These are phyloP conservation scores for Kwoniella shandongensis DNA, from an alignment of 768 basidiomycete species.

Conservation along the genomic window DNA sequence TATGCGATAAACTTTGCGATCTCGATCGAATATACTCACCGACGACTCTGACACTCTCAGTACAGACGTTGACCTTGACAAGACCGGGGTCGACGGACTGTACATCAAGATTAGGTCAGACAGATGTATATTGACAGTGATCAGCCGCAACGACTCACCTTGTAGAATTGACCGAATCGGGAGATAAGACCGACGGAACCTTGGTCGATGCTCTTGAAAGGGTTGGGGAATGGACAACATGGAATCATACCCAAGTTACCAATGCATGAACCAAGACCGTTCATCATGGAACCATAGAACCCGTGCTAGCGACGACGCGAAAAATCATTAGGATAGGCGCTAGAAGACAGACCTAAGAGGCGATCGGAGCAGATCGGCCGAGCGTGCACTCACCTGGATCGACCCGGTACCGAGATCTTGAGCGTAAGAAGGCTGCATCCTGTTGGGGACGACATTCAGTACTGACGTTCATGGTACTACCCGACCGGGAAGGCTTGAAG, in stretches of 20 bases:
- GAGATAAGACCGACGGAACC: constrained; percentile 64
- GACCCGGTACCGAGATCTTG: constrained; percentile 74
- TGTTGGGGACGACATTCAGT: constrained; percentile 7
- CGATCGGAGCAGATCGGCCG: background rate
- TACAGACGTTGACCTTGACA: constrained; percentile 89
- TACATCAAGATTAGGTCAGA: background rate
- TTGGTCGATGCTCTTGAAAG: constrained; percentile 60
- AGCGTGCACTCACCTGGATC: constrained; percentile 57
- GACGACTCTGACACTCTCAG: constrained; percentile 78
- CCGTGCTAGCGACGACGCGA: constrained; percentile 67
- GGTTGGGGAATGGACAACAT: constrained; percentile 63
- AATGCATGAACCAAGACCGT: constrained; percentile 66
- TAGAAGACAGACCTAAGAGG: background rate
- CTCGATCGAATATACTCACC: constrained; percentile 53
- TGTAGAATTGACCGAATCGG: constrained; percentile 95
- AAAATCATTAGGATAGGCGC: background rate
- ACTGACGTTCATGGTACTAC: background rate
- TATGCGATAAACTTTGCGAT: no score
- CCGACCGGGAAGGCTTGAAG: background rate
- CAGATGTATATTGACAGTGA: background rate
- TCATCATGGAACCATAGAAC: constrained; percentile 76
- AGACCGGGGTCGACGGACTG: constrained; percentile 84
- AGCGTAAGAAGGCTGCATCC: constrained; percentile 77
- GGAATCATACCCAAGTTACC: constrained; percentile 75
- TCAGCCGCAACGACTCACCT: constrained; percentile 38